phyloP scores from a whole-genome alignment of 2,329 filamentous ascomycete genomes.

The Penicillium psychrosexuale region DNA sequence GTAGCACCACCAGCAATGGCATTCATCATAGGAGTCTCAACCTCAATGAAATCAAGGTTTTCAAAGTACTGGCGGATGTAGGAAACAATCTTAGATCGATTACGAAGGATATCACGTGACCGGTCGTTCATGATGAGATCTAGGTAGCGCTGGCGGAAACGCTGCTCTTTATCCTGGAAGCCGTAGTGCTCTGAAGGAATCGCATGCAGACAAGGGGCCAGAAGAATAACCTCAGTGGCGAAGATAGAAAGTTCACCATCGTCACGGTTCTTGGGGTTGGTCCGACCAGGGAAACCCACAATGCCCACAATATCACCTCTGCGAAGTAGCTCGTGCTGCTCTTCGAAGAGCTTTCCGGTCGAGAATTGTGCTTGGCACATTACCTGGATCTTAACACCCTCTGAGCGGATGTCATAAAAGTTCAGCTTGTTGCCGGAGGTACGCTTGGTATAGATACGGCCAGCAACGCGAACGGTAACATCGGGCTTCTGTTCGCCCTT shows the following conservation, averaged over 20 bases:
- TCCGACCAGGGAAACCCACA: constrained; percentile 77
- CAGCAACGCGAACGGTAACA: constrained; percentile 72
- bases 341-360: constrained; percentile 69
- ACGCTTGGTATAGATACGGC: constrained; percentile 86
- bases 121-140: constrained; percentile 96
- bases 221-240: constrained; percentile 76
- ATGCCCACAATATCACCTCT: constrained; percentile 92
- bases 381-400: constrained; percentile 79
- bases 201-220: constrained; percentile 88
- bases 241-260: constrained; percentile 94
- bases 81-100: constrained; percentile 79
- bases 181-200: constrained; percentile 83
- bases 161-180: constrained; percentile 91
- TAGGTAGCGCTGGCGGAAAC: constrained; percentile 88
- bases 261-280: constrained; percentile 80
- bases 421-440: constrained; percentile 77
- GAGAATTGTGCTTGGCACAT: constrained; percentile 85
- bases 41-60: constrained; percentile 81
- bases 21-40: constrained; percentile 98
- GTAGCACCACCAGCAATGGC: constrained; percentile 93
- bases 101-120: constrained; percentile 78
- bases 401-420: constrained; percentile 82
- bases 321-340: constrained; percentile 84
- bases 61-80: constrained; percentile 91
- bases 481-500: constrained; percentile 81